Conservation (phyloP, 805 yeast species). For the Saccharomycopsis sp. region DNA sequence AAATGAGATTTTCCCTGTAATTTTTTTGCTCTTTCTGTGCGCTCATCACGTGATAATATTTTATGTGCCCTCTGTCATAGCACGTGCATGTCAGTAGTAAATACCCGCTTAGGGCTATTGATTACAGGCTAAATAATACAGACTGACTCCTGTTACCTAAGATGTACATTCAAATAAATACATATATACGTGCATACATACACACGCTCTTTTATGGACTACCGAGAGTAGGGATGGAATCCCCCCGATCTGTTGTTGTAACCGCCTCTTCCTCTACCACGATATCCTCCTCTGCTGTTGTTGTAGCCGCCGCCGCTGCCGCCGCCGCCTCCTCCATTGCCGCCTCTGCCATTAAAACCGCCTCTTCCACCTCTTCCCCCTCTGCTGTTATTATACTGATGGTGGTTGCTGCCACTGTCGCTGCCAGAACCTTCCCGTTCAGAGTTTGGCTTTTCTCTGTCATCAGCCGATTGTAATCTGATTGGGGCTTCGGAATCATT, state of each 20-base stretch:
- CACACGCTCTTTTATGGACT: too few species aligned
- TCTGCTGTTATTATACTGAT: neutral
- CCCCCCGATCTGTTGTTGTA: neutral
- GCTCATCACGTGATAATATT: too few species aligned
- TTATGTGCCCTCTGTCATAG: too few species aligned
- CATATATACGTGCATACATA: too few species aligned
- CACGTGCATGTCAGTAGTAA: too few species aligned
- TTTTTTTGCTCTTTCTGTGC: too few species aligned
- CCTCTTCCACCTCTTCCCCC: slow-evolving; percentile 8
- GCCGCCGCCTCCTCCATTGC: slow-evolving; percentile 5
- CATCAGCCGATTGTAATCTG: slow-evolving; percentile 15
- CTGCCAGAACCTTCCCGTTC: neutral
- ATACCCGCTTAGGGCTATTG: too few species aligned
- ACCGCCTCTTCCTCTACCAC: neutral
- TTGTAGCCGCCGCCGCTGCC: slow-evolving; percentile 3
- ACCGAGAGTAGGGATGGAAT: too few species aligned
- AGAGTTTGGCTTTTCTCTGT: neutral
- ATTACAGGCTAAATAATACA: too few species aligned
- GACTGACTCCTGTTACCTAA: too few species aligned
- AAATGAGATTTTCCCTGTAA: too few species aligned
- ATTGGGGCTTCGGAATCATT: slow-evolving; percentile 12
- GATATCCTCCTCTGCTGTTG: slow-evolving; percentile 8
- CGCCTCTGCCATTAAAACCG: slow-evolving; percentile 11
- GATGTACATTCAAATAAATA: too few species aligned
- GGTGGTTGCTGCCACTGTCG: neutral